Conservation (phyloP, 345 rosid species). For the Citrus sinensis region DVS_A1.0 CM039163.1:41767501-41768000, state of each 20-base stretch:
- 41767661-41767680: conserved; percentile 10
- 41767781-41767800: conserved; percentile 26
- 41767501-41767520: too few species aligned
- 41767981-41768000: neutral
- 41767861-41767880: neutral
- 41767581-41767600: too few species aligned
- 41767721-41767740: neutral
- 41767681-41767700: conserved; percentile 10
- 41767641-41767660: neutral
- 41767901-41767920: neutral
- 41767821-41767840: conserved; percentile 7
- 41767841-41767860: neutral
- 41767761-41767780: conserved; percentile 16
- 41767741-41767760: neutral
- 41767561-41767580: neutral
- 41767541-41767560: too few species aligned
- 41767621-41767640: neutral
- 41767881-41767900: conserved; percentile 12
- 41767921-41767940: conserved; percentile 13
- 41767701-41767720: too few species aligned
- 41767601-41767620: neutral
- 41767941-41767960: neutral
- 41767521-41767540: too few species aligned
- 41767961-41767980: neutral
- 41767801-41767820: conserved; percentile 25